phyloP scores from a whole-genome alignment of 345 rosid species.

The Camelina laxa region DNA sequence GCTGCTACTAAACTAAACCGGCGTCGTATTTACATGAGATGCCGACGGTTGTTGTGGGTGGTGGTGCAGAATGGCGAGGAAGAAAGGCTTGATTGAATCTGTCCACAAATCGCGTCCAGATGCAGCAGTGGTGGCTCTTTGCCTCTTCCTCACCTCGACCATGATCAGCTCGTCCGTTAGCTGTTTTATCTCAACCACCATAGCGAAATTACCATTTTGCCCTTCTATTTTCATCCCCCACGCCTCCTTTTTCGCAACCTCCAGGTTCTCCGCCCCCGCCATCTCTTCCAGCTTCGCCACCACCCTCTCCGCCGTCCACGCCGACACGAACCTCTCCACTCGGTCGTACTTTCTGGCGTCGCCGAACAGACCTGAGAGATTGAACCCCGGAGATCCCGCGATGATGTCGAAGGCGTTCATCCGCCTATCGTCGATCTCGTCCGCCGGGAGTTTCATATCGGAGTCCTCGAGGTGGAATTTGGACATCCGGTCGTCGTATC shows the following conservation, averaged over 20 bases:
- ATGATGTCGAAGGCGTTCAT: conserved; percentile 89
- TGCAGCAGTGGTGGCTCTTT: conserved; percentile 22
- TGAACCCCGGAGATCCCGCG: conserved; percentile 77
- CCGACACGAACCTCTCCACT: conserved; percentile 62
- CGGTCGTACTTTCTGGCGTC: conserved; percentile 44
- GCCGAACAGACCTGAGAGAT: conserved; percentile 67
- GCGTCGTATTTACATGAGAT: conserved; percentile 30
- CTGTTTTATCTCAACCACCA: conserved; percentile 56
- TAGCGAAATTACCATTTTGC: conserved; percentile 50
- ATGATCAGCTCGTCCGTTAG: conserved; percentile 67
- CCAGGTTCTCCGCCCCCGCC: conserved; percentile 45
- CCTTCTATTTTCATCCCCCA: conserved; percentile 63
- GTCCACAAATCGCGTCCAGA: conserved; percentile 54
- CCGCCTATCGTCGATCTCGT: conserved; percentile 9
- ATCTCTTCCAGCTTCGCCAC: conserved; percentile 54
- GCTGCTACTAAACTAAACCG: conserved; percentile 4
- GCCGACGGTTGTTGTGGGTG: conserved; percentile 27
- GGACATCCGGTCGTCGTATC: conserved; percentile 52
- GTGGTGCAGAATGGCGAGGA: conserved; percentile 45
- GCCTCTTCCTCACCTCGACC: conserved; percentile 57
- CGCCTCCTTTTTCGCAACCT: conserved; percentile 42
- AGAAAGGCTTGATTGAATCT: conserved; percentile 55
- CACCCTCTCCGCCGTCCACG: conserved; percentile 51
- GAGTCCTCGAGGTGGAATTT: conserved; percentile 52
- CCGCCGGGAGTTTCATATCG: conserved; percentile 48